Conservation (phyloP, 2,329 filamentous ascomycete species). For the Fusarium bactridioides region DNA sequence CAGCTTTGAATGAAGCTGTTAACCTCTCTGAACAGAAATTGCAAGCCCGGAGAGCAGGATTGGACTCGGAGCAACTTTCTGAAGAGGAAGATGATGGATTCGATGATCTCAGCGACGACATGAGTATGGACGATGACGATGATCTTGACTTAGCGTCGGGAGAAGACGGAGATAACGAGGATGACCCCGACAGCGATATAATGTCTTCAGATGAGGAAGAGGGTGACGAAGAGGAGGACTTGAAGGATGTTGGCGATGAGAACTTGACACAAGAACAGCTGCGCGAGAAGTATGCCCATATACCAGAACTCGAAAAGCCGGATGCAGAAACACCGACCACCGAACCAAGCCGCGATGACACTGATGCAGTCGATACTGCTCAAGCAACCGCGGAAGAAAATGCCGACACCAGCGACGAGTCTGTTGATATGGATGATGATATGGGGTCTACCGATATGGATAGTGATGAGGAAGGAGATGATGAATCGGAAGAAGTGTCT, state of each 20-base stretch:
- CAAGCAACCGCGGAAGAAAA: slow-evolving; percentile 38
- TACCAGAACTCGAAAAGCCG: slow-evolving; percentile 58
- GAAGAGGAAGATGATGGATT: slow-evolving; percentile 56
- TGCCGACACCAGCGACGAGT: slow-evolving; percentile 67
- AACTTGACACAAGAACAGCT: slow-evolving; percentile 74
- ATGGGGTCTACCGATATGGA: slow-evolving; percentile 65
- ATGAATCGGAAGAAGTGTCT: slow-evolving; percentile 54
- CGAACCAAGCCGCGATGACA: slow-evolving; percentile 35
- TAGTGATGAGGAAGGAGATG: slow-evolving; percentile 54
- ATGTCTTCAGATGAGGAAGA: slow-evolving; percentile 71
- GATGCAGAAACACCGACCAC: slow-evolving; percentile 38
- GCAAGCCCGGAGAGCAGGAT: slow-evolving; percentile 64
- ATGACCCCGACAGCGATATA: slow-evolving; percentile 54
- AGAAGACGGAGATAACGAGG: slow-evolving; percentile 52
- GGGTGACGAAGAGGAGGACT: slow-evolving; percentile 67
- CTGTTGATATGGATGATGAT: slow-evolving; percentile 74
- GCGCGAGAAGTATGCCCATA: slow-evolving; percentile 71
- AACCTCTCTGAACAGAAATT: slow-evolving; percentile 75
- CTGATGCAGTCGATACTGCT: slow-evolving; percentile 31
- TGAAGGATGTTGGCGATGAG: slow-evolving; percentile 64
- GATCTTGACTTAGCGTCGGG: slow-evolving; percentile 46
- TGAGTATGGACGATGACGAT: slow-evolving; percentile 47
- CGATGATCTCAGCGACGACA: slow-evolving; percentile 58
- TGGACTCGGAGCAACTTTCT: slow-evolving; percentile 61
- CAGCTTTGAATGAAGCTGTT: slow-evolving; percentile 76